Conservation (phyloP, 345 rosid genomes). For the Euclidium syriacum region DNA sequence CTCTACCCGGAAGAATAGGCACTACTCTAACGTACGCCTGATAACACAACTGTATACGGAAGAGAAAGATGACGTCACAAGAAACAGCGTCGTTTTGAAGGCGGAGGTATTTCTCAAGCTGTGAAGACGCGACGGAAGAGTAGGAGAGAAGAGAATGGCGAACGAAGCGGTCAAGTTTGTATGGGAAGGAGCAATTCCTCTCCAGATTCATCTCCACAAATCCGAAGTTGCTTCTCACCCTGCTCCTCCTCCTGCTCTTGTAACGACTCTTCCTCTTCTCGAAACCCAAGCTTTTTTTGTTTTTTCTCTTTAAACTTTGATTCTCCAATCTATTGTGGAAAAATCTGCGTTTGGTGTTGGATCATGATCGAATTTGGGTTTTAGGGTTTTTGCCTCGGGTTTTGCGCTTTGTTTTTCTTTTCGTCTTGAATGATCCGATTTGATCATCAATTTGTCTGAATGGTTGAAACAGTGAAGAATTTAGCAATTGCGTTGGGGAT, state of each 20-base stretch:
- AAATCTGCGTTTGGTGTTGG: neutral
- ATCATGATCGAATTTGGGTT: slow-evolving; percentile 13
- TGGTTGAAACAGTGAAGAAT: neutral
- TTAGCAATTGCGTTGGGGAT: neutral
- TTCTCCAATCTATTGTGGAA: neutral
- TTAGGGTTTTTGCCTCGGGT: neutral
- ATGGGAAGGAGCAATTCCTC: slow-evolving; percentile 92
- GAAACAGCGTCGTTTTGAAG: slow-evolving; percentile 18
- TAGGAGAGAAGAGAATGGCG: slow-evolving; percentile 20
- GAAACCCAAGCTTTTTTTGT: neutral
- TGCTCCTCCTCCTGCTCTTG: slow-evolving; percentile 77
- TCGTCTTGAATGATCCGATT: neutral
- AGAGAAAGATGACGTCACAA: slow-evolving; percentile 14
- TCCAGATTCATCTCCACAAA: slow-evolving; percentile 80
- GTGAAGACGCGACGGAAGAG: neutral
- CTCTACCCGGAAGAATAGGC: neutral
- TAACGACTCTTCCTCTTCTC: slow-evolving; percentile 5
- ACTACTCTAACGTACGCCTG: slow-evolving; percentile 13
- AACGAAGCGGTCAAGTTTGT: slow-evolving; percentile 65
- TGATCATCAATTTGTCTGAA: neutral
- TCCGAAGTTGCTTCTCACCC: slow-evolving; percentile 86
- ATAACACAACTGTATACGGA: neutral
- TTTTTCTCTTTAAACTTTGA: neutral
- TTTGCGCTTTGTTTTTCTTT: neutral
- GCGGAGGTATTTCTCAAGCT: neutral